phyloP scores from a whole-genome alignment of 371 early-diverging fungal genomes.

The Haplosporangium sp. region DNA sequence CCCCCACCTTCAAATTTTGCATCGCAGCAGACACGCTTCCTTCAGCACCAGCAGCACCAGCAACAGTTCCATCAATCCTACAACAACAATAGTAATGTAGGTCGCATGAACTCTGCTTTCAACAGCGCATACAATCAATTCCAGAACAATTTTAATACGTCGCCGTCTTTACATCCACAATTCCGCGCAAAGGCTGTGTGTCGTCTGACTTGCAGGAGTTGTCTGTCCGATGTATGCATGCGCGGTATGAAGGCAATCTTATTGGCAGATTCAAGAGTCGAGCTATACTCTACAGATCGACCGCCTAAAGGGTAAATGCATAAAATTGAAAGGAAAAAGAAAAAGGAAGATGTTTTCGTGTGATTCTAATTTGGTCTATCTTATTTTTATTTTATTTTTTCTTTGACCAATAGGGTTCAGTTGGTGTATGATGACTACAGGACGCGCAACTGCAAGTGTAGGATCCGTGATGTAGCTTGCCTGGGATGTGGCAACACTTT shows the following conservation, averaged over 20 bases:
- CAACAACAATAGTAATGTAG: background rate
- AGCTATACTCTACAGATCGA: conserved; percentile 88
- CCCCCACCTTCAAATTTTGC: conserved; percentile 4
- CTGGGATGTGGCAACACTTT: conserved; percentile 93
- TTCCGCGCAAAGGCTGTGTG: conserved; percentile 74
- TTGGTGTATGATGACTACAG: conserved; percentile 91
- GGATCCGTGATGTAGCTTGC: conserved; percentile 96
- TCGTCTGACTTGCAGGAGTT: conserved; percentile 68
- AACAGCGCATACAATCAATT: background rate
- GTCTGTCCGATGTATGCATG: conserved; percentile 71
- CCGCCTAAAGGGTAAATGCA: conserved; percentile 79
- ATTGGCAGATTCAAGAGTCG: conserved; percentile 88
- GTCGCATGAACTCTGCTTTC: background rate
- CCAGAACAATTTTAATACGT: conserved; percentile 15
- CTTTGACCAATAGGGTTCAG: conserved; percentile 71
- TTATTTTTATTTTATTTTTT: background rate
- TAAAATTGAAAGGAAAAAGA: background rate
- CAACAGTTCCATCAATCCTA: background rate
- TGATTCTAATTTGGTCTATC: background rate
- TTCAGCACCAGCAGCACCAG: conserved; percentile 25
- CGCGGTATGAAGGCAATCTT: conserved; percentile 74
- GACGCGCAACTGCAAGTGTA: conserved; percentile 92
- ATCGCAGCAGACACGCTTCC: conserved; percentile 13
- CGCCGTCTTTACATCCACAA: conserved; percentile 53
- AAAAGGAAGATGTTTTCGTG: too few relatives aligned